Conservation (phyloP, 805 yeast genomes). For the Pichia gijzeniarum region DNA sequence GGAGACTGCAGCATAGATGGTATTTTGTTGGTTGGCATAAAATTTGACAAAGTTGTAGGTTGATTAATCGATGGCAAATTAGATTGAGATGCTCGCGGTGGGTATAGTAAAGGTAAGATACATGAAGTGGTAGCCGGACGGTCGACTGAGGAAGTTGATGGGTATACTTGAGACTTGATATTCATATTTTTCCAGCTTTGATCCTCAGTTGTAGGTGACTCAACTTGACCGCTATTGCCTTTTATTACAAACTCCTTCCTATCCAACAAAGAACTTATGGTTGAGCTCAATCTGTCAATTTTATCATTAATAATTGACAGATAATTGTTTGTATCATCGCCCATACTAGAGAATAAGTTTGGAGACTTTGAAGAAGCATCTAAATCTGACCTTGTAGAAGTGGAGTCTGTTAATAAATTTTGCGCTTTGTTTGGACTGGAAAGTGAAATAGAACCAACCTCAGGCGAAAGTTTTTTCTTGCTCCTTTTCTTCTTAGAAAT, state of each 20-base stretch:
- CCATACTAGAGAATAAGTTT: too few species aligned
- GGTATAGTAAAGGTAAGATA: background rate
- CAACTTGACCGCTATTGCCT: background rate
- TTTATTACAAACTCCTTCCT: background rate
- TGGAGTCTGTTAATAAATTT: too few species aligned
- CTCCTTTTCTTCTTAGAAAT: background rate
- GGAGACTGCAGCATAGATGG: background rate
- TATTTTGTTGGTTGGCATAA: background rate
- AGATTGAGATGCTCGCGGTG: background rate
- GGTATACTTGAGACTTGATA: background rate
- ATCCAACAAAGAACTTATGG: background rate
- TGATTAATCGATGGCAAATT: background rate
- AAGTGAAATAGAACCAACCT: too few species aligned
- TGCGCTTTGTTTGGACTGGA: too few species aligned
- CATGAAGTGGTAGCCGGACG: too few species aligned
- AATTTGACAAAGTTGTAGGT: too few species aligned
- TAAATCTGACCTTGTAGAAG: too few species aligned
- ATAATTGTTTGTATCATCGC: background rate
- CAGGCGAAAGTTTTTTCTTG: background rate
- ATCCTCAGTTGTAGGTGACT: background rate
- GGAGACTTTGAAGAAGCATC: too few species aligned
- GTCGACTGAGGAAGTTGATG: background rate
- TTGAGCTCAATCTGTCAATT: constrained; percentile 5
- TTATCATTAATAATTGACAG: constrained; percentile 2
- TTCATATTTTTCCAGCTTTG: background rate